Base-by-base conservation (phyloP, 2,329 filamentous ascomycete species). In the Alternaria atra region DNA sequence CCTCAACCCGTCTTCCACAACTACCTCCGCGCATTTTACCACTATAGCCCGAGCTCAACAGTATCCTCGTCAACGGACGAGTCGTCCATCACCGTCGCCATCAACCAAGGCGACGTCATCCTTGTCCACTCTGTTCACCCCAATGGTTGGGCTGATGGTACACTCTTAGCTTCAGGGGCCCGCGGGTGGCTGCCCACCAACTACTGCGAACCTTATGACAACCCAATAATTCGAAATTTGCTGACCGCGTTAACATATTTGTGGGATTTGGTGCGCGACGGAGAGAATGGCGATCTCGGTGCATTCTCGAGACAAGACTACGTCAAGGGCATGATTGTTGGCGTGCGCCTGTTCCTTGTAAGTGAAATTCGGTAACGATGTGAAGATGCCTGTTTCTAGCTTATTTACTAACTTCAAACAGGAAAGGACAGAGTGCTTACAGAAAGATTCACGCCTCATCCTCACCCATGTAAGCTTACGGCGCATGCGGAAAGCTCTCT, bases 121-220 rank as follows among this genome's bases (percentile, higher is more conserved):
- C 82, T 99, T 59, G 91, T 99, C 23, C 95, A 99, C 79, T 97
- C 95, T 4, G 92, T 98, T 68, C 95, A 99, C 79, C 95, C 93
- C 62, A 99, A 98, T 81, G 95, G 95, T 69, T 99, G 95, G 95
- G 95, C 95, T 32, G 95, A 99, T 78, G 95, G 95, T 52, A 99
- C 95, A 1, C 84, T 97, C 40, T 82, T 99, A 63, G 86, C 90
- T 25, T 92, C 93, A 3, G 94, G 94, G 27, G 91, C 91, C 52
- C 87, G 95, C 69, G 95, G 95, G 64, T 99, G 95, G 95, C 83
- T 99, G 61, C 95, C 95, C 3, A 99, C 95, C 8, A 99, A 99
- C 79, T 99, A 98, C 78, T 99, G 95, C 82, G 94, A 97, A 76
- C 87, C 92, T 9, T 99, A 97, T 77, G 92, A 97, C 68, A 93